A percentile compares a stretch with the other conserved stretches of the same genome.
These are phyloP conservation scores for Rhodotorula sp. DNA, from an alignment of 1,284 basidiomycete species.

Conservation along the genomic window DNA sequence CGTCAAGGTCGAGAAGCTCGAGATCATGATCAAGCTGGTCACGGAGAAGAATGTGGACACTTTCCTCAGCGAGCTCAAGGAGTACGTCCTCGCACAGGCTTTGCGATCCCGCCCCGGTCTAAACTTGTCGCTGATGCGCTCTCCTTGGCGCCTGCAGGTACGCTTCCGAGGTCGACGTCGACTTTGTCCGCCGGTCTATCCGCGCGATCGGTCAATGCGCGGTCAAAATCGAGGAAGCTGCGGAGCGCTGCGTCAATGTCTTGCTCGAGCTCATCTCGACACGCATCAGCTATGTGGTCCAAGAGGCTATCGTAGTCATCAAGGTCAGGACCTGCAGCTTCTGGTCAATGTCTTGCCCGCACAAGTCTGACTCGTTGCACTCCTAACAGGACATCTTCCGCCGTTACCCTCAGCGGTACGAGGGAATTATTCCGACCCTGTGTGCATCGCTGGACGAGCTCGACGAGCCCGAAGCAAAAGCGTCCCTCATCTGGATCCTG, in stretches of 20 bases:
- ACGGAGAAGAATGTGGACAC: conserved; percentile 90
- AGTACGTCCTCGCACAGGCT: conserved; percentile 58
- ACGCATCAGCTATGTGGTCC: conserved; percentile 93
- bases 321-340: conserved; percentile 63
- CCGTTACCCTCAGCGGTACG: conserved; percentile 95
- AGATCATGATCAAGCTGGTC: conserved; percentile 96
- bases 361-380: background rate
- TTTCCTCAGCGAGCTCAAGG: conserved; percentile 90
- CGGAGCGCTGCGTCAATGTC: conserved; percentile 93
- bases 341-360: background rate
- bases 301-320: conserved; percentile 97
- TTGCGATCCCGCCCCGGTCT: background rate
- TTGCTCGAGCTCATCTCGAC: conserved; percentile 87
- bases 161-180: conserved; percentile 95
- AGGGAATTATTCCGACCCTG: conserved; percentile 91
- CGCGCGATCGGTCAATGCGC: conserved; percentile 95
- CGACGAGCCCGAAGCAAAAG: conserved; percentile 97
- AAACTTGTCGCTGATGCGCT: background rate
- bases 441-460: conserved; percentile 94
- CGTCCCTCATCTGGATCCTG: conserved; percentile 97
- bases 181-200: conserved; percentile 92
- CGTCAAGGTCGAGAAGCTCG: conserved; percentile 96
- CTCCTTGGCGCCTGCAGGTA: conserved; percentile 59
- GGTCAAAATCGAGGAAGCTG: conserved; percentile 87
- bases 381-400: conserved; percentile 89